These are phyloP conservation scores for Sugiyamaella castrensis DNA, from an alignment of 1,139 yeast species.

Conservation along the genomic window DNA sequence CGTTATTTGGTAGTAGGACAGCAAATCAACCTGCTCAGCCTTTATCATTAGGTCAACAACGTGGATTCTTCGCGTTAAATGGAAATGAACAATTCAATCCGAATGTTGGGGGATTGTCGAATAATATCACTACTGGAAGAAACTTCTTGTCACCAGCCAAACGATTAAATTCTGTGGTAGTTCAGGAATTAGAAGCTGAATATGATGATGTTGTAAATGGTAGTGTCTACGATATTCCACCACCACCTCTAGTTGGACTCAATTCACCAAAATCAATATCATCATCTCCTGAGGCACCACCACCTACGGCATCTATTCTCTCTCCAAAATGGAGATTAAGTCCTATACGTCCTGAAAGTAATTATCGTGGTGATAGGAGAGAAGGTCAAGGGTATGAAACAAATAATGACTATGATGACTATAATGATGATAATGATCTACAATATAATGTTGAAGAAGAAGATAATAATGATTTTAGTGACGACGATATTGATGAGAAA, in stretches of 20 bases:
- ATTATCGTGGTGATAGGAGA: too few relatives aligned
- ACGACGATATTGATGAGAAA: background rate
- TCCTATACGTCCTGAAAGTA: background rate
- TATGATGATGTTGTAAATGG: conserved; percentile 14
- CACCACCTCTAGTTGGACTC: background rate
- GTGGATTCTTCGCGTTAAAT: too few relatives aligned
- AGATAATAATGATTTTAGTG: background rate
- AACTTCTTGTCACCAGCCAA: conserved; percentile 3
- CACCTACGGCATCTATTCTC: background rate
- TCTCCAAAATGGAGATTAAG: background rate
- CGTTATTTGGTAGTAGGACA: conserved; percentile 14
- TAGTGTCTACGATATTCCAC: conserved; percentile 8
- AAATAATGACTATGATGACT: too few relatives aligned
- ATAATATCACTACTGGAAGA: too few relatives aligned
- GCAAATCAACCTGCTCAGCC: conserved; percentile 15
- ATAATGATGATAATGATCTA: background rate
- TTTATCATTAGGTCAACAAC: background rate
- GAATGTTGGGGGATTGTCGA: too few relatives aligned
- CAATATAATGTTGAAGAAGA: background rate
- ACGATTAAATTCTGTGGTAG: conserved; percentile 3
- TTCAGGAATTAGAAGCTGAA: conserved; percentile 13
- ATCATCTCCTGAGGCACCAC: background rate
- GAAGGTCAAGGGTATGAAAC: too few relatives aligned
- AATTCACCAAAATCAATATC: background rate
- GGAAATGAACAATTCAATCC: too few relatives aligned